Evolutionary conservation across 2,329 filamentous ascomycete species (phyloP).

Genomic region (Nigrograna mackinnonii): DNA sequence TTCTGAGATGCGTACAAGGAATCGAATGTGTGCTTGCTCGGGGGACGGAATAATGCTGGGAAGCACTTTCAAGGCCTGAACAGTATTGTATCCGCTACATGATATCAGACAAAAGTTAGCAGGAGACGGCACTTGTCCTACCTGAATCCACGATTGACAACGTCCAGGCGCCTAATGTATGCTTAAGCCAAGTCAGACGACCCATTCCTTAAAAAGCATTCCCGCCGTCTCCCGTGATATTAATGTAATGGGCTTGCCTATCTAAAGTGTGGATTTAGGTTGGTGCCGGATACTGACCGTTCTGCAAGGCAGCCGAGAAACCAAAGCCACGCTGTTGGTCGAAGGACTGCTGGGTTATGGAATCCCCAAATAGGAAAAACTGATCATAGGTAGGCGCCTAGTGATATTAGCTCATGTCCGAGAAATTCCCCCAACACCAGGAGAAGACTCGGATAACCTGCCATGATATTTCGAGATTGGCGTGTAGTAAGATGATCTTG

Average conservation of each 20-base stretch:
- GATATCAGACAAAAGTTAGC: neutral
- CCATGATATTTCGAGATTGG: too few species aligned
- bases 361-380: conserved; percentile 84
- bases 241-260: too few species aligned
- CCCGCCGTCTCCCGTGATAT: too few species aligned
- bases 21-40: conserved; percentile 63
- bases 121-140: conserved; percentile 24
- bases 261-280: too few species aligned
- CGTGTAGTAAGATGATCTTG: too few species aligned
- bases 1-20: conserved; percentile 56
- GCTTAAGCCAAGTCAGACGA: too few species aligned
- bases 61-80: conserved; percentile 71
- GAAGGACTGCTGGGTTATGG: conserved; percentile 74
- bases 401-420: too few species aligned
- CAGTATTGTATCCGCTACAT: conserved; percentile 76
- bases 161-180: conserved; percentile 77
- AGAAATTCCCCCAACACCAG: too few species aligned
- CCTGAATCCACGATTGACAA: conserved; percentile 85
- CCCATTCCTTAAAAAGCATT: too few species aligned
- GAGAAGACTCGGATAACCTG: too few species aligned
- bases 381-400: conserved; percentile 43
- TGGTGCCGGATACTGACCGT: conserved; percentile 57
- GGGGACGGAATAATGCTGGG: conserved; percentile 72
- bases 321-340: conserved; percentile 69
- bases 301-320: conserved; percentile 72